Base-by-base conservation (phyloP, 257 asterid species). In the Ocimum tenuiflorum region DNA sequence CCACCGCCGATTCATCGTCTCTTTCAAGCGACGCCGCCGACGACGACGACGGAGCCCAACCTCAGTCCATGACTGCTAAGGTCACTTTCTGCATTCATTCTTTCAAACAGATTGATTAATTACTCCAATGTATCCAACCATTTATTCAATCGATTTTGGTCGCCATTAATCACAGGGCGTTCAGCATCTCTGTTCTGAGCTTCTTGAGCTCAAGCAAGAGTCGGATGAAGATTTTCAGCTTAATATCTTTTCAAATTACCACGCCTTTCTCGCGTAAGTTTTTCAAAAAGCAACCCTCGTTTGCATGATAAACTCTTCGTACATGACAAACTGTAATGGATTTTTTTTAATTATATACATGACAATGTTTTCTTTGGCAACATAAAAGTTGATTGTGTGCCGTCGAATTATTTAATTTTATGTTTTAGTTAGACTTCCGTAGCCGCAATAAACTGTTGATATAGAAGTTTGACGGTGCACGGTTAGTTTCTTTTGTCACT, bases 1-100 rank as follows among this genome's bases (percentile, higher is more conserved):
- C 4, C 12, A 68, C 68, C 27, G 64, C 63, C 0, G 91, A 86
- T 54, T 75, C 80, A 50, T 81, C 79, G 1, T 83, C 85, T 56
- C 15, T 78, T 50, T 81, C 82, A 4, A 80, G 86, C 53, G 63
- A 66, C 9, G 78, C 13, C 17, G 81, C 75, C 6, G 82, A 58
- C n/a, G n/a, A n/a, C n/a, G n/a, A n/a, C n/a, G n/a, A n/a, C n/a
- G 8, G 87, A 83, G 45, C 48, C 76, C 13, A 83, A 86, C 78
- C 87, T 46, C 82, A 80, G 65, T 87, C 95, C 78, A 87, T 89
- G 91, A 89, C 95, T 49, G 95, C 94, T 19, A 77, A 84, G 96
- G 96, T 86, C 49, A 13, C 45, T 24, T 54, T 33, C 15, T 31
- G 19, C 52, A 3, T 31, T 12, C 63, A 18, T 51, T 47, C 27